These are phyloP conservation scores for Neostapfia colusana DNA, from an alignment of 176 grass and related monocot species.

Conservation along the genomic window DNA sequence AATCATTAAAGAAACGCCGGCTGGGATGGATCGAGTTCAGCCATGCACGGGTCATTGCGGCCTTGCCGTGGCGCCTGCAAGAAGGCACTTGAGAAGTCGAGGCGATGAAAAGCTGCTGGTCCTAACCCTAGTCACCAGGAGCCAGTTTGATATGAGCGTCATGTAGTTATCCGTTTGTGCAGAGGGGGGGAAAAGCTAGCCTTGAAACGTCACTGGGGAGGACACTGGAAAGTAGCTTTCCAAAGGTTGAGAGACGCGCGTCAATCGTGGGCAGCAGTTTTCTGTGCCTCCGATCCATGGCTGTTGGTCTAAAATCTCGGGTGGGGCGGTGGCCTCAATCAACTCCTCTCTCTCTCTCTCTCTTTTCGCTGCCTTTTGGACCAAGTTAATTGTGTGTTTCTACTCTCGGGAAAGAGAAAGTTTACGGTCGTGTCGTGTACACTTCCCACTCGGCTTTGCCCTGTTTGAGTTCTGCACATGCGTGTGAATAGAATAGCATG, in stretches of 20 bases:
- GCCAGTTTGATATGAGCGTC: not conserved
- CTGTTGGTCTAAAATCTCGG: conserved; percentile 38
- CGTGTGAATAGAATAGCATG: too few relatives aligned
- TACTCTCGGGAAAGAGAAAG: not conserved
- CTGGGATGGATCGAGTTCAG: too few relatives aligned
- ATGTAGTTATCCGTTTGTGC: conserved; percentile 34
- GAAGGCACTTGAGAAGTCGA: too few relatives aligned
- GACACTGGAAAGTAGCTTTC: conserved; percentile 22
- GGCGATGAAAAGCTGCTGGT: too few relatives aligned
- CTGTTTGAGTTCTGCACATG: too few relatives aligned
- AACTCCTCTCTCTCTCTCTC: not conserved
- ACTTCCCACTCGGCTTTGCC: conserved; percentile 9
- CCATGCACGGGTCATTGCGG: too few relatives aligned
- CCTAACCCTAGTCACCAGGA: too few relatives aligned
- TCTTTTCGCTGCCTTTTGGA: not conserved
- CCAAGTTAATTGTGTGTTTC: not conserved
- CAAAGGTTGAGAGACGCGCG: conserved; percentile 15
- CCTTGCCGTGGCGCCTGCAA: too few relatives aligned
- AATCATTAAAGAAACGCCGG: too few relatives aligned
- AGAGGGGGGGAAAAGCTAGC: too few relatives aligned
- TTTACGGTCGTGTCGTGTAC: not conserved
- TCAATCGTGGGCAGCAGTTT: conserved; percentile 35
- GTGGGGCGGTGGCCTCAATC: not conserved
- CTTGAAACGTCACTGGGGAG: too few relatives aligned
- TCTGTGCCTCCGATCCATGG: not conserved